Conservation (phyloP, 2,329 filamentous ascomycete genomes). For the Colletotrichum spinosum region DNA sequence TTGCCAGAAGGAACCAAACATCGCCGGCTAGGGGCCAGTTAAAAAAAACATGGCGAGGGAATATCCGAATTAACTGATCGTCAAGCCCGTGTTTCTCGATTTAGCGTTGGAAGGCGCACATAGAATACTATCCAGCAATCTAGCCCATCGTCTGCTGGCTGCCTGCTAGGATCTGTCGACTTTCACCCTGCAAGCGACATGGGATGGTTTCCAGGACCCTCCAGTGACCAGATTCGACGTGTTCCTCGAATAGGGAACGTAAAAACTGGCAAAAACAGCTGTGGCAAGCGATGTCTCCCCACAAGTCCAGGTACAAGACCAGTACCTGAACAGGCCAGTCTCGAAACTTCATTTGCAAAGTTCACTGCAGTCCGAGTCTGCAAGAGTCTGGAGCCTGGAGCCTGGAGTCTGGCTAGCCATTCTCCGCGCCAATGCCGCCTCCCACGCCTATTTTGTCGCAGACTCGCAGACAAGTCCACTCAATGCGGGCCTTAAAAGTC, state of each 20-base stretch:
- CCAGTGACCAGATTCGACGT: conserved; percentile 3
- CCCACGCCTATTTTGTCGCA: conserved; percentile 31
- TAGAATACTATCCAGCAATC: conserved; percentile 29
- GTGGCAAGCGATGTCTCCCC: neutral
- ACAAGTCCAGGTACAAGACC: conserved; percentile 12
- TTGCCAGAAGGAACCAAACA: conserved; percentile 29
- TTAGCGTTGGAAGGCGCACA: conserved; percentile 27
- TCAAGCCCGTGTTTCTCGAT: conserved; percentile 29
- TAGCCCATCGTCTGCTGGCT: conserved; percentile 23
- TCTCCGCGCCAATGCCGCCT: conserved; percentile 26
- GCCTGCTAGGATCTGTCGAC: conserved; percentile 27
- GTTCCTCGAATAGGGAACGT: too few species aligned
- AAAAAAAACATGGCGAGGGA: conserved; percentile 35
- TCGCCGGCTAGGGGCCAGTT: conserved; percentile 11
- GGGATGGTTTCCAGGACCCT: conserved; percentile 20
- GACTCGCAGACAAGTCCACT: conserved; percentile 35
- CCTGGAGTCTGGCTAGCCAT: neutral
- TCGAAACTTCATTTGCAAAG: conserved; percentile 8
- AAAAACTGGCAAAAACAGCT: too few species aligned
- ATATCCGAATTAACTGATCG: conserved; percentile 30
- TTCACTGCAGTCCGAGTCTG: conserved; percentile 26
- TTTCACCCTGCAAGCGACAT: conserved; percentile 35
- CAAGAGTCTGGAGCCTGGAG: conserved; percentile 2
- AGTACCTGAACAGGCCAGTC: conserved; percentile 15
- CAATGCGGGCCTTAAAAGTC: conserved; percentile 40